phyloP scores from a whole-genome alignment of 768 basidiomycete species.

The Scleroderma bovista region DNA sequence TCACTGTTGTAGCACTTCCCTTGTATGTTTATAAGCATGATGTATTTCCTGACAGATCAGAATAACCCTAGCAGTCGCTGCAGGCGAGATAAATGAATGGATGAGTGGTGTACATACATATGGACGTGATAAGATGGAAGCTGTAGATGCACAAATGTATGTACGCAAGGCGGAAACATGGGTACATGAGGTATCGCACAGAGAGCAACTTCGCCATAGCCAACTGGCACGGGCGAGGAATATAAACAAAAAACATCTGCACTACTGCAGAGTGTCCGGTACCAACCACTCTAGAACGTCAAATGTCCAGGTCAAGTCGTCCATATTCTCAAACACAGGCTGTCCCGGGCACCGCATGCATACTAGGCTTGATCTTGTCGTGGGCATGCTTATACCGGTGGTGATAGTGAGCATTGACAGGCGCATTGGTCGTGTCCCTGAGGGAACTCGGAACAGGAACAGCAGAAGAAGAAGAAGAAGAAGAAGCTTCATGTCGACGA shows the following conservation, averaged over 20 bases:
- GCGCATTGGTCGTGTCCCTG: slow-evolving; percentile 25
- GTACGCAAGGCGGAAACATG: not conserved
- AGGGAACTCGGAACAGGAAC: slow-evolving; percentile 14
- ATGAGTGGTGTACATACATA: slow-evolving; percentile 1
- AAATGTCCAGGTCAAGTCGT: not conserved
- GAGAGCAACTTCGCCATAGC: not conserved
- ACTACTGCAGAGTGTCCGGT: not conserved
- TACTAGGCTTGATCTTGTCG: slow-evolving; percentile 12
- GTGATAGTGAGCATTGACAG: slow-evolving; percentile 8
- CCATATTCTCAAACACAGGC: slow-evolving; percentile 8
- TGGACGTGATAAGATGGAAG: not conserved
- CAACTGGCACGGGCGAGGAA: not conserved
- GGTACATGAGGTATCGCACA: not conserved
- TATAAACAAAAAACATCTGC: not conserved
- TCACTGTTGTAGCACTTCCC: slow-evolving; percentile 7
- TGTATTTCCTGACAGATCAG: not conserved
- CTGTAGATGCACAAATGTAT: not conserved
- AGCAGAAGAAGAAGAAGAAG: slow-evolving; percentile 1
- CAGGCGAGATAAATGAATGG: not conserved
- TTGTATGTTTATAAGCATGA: not conserved
- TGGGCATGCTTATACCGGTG: slow-evolving; percentile 13
- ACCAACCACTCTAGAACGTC: not conserved
- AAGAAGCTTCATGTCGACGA: slow-evolving; percentile 17
- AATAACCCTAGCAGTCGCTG: not conserved
- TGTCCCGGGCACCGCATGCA: slow-evolving; percentile 10